Percentiles rank a stretch among this genome's conserved stretches.
phyloP scores from a whole-genome alignment of 345 rosid genomes.

The Gossypium herbaceum region DNA sequence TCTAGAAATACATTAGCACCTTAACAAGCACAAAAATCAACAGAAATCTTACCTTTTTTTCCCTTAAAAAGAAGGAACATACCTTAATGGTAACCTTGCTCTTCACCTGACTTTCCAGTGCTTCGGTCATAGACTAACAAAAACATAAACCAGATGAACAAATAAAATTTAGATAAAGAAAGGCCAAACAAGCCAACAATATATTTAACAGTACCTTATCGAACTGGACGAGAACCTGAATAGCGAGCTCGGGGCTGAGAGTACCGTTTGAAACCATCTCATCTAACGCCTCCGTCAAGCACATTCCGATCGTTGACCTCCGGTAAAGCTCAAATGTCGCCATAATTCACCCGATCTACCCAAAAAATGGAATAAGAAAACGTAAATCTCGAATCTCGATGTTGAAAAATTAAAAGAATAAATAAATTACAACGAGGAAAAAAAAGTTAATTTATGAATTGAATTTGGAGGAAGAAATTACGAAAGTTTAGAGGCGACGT shows the following conservation, averaged over 20 bases:
- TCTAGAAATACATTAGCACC: not conserved
- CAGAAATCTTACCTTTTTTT: not conserved
- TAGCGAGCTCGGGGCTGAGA: slow-evolving; percentile 89
- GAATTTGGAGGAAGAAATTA: slow-evolving; percentile 16
- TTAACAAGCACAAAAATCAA: not conserved
- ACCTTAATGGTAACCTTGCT: slow-evolving; percentile 88
- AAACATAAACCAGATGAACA: not conserved
- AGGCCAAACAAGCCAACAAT: not conserved
- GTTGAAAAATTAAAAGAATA: not conserved
- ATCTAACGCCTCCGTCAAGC: slow-evolving; percentile 88
- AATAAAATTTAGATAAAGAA: not conserved
- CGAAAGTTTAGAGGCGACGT: slow-evolving; percentile 31
- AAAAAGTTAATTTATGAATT: not conserved
- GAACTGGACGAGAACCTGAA: slow-evolving; percentile 94
- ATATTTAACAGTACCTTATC: slow-evolving; percentile 56
- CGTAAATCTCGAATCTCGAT: not conserved
- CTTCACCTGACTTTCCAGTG: slow-evolving; percentile 84
- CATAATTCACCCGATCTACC: slow-evolving; percentile 45
- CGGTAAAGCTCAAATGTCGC: slow-evolving; percentile 97
- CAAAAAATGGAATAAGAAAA: not conserved
- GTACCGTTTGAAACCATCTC: slow-evolving; percentile 95
- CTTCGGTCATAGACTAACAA: slow-evolving; percentile 91
- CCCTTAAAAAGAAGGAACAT: not conserved
- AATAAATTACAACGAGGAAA: not conserved
- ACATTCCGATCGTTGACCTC: slow-evolving; percentile 95